phyloP scores from a whole-genome alignment of 225 moss, liverwort and hornwort genomes.

The Physcomitrium patens region DNA sequence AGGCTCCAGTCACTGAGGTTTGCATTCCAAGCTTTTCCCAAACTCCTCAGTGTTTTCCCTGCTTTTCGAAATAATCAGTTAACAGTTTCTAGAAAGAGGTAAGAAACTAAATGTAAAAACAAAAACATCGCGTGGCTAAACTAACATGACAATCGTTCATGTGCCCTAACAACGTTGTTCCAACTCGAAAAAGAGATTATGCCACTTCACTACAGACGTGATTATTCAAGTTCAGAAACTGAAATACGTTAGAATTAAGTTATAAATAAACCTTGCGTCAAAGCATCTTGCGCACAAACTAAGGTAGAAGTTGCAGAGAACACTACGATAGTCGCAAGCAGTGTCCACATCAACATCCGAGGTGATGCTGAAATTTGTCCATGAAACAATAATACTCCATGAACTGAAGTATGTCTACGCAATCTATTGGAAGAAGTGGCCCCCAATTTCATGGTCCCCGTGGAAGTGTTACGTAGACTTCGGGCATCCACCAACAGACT shows the following conservation, averaged over 20 bases:
- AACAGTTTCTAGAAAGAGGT: neutral
- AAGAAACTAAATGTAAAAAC: neutral
- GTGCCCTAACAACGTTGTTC: neutral
- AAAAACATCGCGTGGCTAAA: neutral
- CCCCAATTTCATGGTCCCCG: too few species aligned
- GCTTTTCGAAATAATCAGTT: neutral
- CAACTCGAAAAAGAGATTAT: neutral
- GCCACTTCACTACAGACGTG: neutral
- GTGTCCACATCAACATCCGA: neutral
- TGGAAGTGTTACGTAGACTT: too few species aligned
- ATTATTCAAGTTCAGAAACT: neutral
- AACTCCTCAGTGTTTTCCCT: conserved; percentile 14
- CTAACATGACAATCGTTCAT: neutral
- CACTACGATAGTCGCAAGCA: neutral
- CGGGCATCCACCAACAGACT: too few species aligned
- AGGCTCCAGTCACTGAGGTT: conserved; percentile 18
- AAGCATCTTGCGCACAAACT: conserved; percentile 12
- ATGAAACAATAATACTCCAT: too few species aligned
- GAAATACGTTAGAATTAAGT: neutral
- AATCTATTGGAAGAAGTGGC: too few species aligned
- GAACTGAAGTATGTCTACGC: too few species aligned
- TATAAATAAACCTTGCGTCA: neutral
- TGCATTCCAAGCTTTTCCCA: conserved; percentile 22
- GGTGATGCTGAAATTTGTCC: neutral
- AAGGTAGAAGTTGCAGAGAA: neutral